A percentile compares a stretch with the other conserved stretches of the same genome.
Evolutionary conservation across 768 basidiomycete genomes (phyloP).

Genomic region (Gautieria morchelliformis): DNA sequence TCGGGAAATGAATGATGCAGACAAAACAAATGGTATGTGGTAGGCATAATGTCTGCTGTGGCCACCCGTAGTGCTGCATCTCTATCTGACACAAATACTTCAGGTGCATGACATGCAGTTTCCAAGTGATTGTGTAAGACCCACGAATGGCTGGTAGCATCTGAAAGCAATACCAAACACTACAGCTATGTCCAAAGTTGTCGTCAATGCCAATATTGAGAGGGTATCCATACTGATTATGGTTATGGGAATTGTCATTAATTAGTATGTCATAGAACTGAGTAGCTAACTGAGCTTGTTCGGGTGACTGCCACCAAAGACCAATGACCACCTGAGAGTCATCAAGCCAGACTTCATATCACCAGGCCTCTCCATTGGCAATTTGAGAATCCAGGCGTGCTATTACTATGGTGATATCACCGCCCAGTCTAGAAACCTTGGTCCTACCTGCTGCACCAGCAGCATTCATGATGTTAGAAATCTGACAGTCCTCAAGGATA

Average conservation of each 20-base stretch:
- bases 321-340: conserved; percentile 10
- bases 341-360: conserved; percentile 12
- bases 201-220: conserved; percentile 3
- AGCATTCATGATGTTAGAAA: too few relatives aligned
- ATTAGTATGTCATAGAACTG: neutral
- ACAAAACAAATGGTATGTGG: conserved; percentile 20
- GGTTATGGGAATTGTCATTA: conserved; percentile 1
- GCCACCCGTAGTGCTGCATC: conserved; percentile 15
- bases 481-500: neutral
- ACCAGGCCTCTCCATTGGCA: neutral
- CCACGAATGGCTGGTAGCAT: conserved; percentile 15
- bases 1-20: conserved; percentile 23
- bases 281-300: neutral
- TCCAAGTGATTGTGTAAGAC: conserved; percentile 19
- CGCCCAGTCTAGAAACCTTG: neutral
- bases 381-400: neutral
- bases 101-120: conserved; percentile 9
- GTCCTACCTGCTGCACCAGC: neutral
- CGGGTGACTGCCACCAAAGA: neutral
- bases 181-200: neutral
- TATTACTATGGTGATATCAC: neutral
- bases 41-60: conserved; percentile 13
- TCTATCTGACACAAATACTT: conserved; percentile 18
- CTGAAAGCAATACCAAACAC: conserved; percentile 20
- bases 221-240: neutral